Percentiles rank a stretch among this genome's conserved stretches.
phyloP scores from a whole-genome alignment of 176 grass and related monocot genomes.

The Luzula sylvatica region DNA sequence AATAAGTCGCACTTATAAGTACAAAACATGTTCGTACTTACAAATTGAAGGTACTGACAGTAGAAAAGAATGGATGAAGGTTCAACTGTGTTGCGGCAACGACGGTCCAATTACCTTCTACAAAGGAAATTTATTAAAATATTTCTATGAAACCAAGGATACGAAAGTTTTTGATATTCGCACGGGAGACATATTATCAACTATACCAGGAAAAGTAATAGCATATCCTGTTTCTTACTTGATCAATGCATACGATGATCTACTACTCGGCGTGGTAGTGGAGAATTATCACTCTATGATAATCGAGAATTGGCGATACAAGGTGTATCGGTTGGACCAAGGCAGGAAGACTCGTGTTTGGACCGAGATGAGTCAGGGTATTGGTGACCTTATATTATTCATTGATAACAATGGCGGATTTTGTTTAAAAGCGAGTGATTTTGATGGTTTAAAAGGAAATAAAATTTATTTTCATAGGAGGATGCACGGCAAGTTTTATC shows the following conservation, averaged over 20 bases:
- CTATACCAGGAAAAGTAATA: no score
- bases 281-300: neutral
- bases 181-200: no score
- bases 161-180: no score
- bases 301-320: neutral
- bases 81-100: no score
- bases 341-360: neutral
- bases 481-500: no score
- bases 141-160: no score
- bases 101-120: no score
- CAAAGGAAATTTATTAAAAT: no score
- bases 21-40: no score
- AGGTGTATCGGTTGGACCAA: neutral
- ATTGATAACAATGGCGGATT: neutral
- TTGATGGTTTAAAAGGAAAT: neutral
- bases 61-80: no score
- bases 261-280: neutral
- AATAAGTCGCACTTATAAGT: no score
- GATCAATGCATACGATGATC: neutral
- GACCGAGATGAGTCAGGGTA: neutral
- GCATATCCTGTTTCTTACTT: neutral
- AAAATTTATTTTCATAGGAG: neutral
- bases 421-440: constrained; percentile 9
- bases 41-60: no score
- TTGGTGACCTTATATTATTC: neutral